Percentiles rank a stretch among this genome's conserved stretches.
These are phyloP conservation scores for Setaria viridis DNA, from an alignment of 202 grass and related monocot genomes.

Conservation along the genomic window DNA sequence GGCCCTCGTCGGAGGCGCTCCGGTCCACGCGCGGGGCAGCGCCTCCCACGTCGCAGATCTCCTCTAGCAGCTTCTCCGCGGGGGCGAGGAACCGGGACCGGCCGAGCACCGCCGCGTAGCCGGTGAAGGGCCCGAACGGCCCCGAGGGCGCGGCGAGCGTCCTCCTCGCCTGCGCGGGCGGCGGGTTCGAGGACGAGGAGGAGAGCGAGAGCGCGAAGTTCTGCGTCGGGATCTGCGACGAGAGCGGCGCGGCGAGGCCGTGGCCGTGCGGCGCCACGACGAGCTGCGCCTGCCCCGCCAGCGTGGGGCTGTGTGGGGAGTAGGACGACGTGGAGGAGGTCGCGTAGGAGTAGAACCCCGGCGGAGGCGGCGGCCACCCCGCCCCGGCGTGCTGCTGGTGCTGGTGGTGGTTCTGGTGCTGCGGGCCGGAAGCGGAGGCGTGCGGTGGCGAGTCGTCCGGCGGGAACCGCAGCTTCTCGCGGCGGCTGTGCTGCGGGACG, in stretches of 20 bases:
- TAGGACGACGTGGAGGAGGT: constrained; percentile 66
- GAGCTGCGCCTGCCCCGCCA: constrained; percentile 35
- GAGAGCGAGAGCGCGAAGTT: constrained; percentile 92
- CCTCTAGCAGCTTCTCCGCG: constrained; percentile 80
- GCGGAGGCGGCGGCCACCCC: constrained; percentile 19
- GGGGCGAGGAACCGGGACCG: constrained; percentile 81
- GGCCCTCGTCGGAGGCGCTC: constrained; percentile 50
- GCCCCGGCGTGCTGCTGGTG: constrained; percentile 20
- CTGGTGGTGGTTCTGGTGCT: neutral
- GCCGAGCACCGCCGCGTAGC: constrained; percentile 82
- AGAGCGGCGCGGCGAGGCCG: constrained; percentile 21
- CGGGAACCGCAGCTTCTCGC: constrained; percentile 95
- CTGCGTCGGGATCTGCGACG: constrained; percentile 57
- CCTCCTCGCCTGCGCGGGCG: constrained; percentile 35
- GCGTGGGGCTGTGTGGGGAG: constrained; percentile 61
- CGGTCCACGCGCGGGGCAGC: constrained; percentile 49
- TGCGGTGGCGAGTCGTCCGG: constrained; percentile 48
- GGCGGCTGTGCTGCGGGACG: constrained; percentile 95
- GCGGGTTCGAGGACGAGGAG: constrained; percentile 61
- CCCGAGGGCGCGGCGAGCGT: constrained; percentile 11
- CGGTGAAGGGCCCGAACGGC: constrained; percentile 77
- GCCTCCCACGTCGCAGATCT: constrained; percentile 81
- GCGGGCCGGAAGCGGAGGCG: neutral
- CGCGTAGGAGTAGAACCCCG: constrained; percentile 60
- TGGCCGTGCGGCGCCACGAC: constrained; percentile 44